Evolutionary conservation across 768 basidiomycete genomes (phyloP), one percentile per base, ranked within the genome.

Genomic region (Pulveroboletus sp.): DNA sequence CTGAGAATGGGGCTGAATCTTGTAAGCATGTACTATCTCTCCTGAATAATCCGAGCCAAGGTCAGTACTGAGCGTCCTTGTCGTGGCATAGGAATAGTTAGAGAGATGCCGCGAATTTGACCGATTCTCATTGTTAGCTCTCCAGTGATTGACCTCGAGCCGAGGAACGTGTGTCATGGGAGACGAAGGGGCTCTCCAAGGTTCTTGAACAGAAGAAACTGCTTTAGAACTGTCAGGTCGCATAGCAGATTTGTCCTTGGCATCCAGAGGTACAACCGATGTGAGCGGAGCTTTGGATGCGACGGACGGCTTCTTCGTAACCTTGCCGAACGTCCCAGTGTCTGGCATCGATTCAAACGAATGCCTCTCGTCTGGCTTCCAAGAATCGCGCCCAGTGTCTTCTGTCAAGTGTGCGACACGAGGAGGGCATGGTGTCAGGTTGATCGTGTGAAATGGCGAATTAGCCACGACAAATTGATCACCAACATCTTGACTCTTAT

Each of bases 1-100:
- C n/a, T 11, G 42, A 8, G 65, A 43, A 32, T 57, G 43, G 14
- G 47, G 49, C 25, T 52, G 40, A 29, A 58, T 31, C 24, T 33
- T 42, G 40, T 29, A 12, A 29, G 41, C 16, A 11, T 37, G 29
- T 31, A 39, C 16, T 35, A 43, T 23, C 41, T 52, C 49, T 38
- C 35, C 48, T 11, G 25, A 43, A 43, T 44, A 42, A 20, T 46
- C 39, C 29, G 46, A 51, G 16, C 43, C 45, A 23, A 42, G 40
- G 16, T 57, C 49, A 36, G 17, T 12, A n/a, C 29, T 41, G n/a
- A 14, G 12, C 12, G 23, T 21, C 17, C 25, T 29, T 10, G 43
- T 47, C 33, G 50, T 40, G 27, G 16, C 12, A 19, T 42, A 47
- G 16, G 41, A 24, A 14, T 31, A 39, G 9, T 29, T 23, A 8